Conservation (phyloP, 2,329 filamentous ascomycete genomes). For the Apiospora marii region DNA sequence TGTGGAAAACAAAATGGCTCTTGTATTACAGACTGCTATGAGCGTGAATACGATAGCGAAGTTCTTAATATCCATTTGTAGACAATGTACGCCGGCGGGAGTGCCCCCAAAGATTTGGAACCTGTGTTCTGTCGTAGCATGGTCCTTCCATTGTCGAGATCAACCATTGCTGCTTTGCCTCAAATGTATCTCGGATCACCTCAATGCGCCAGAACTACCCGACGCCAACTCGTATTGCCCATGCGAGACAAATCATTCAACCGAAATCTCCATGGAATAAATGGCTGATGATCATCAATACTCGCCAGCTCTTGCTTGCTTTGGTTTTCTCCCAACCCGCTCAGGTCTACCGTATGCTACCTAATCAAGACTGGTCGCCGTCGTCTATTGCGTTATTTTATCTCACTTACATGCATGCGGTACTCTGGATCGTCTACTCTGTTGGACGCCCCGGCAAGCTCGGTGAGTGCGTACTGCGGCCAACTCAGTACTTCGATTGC, state of each 20-base stretch:
- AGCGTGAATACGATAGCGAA: not conserved
- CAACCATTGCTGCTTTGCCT: not conserved
- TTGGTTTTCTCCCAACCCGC: slow-evolving; percentile 25
- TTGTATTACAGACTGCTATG: not conserved
- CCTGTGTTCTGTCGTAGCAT: not conserved
- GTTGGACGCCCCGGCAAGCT: slow-evolving; percentile 19
- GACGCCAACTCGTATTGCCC: slow-evolving; percentile 1
- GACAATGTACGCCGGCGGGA: not conserved
- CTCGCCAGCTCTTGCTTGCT: slow-evolving; percentile 16
- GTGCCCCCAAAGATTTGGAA: not conserved
- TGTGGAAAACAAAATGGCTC: not conserved
- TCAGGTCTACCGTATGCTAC: slow-evolving; percentile 14
- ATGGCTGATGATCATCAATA: slow-evolving; percentile 12
- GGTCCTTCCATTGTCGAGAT: not conserved
- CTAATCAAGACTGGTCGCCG: slow-evolving; percentile 29
- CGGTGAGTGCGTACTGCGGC: slow-evolving; percentile 15
- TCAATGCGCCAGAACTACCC: not conserved
- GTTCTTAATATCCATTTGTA: not conserved
- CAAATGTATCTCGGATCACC: not conserved
- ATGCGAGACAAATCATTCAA: slow-evolving; percentile 18
- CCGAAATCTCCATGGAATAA: slow-evolving; percentile 16
- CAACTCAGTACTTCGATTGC: not conserved
- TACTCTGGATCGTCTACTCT: not conserved
- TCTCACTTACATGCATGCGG: not conserved
- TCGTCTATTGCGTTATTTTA: slow-evolving; percentile 30